These are phyloP conservation scores for Podila clonocystis DNA, from an alignment of 192 early-diverging fungal species.

Conservation along the genomic window DNA sequence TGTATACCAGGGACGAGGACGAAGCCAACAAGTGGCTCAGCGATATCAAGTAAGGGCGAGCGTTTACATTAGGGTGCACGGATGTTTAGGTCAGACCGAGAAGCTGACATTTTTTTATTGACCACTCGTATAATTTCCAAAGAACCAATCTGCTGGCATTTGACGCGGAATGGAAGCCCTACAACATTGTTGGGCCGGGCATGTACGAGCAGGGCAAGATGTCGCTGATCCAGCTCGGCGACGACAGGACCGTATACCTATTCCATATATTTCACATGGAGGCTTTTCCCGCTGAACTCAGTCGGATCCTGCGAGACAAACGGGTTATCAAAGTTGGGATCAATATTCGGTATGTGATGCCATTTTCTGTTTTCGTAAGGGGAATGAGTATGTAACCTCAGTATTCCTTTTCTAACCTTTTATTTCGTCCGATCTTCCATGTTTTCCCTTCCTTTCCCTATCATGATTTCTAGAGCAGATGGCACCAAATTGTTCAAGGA, in stretches of 20 bases:
- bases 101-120: no score
- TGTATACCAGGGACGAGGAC: conserved; percentile 34
- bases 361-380: not conserved
- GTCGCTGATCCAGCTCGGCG: conserved; percentile 37
- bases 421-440: not conserved
- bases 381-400: no score
- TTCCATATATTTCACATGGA: conserved; percentile 46
- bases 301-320: conserved; percentile 22
- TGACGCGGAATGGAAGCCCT: conserved; percentile 42
- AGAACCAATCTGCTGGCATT: conserved; percentile 40
- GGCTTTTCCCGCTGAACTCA: conserved; percentile 22
- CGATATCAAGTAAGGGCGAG: conserved; percentile 10
- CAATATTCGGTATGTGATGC: conserved; percentile 33
- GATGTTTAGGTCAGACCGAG: no score
- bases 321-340: conserved; percentile 39
- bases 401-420: not conserved
- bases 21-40: conserved; percentile 33
- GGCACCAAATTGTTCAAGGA: conserved; percentile 45
- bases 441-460: not conserved
- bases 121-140: not conserved
- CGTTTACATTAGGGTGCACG: no score
- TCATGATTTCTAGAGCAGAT: conserved; percentile 12
- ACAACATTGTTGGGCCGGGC: not conserved
- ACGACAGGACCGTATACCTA: conserved; percentile 33
- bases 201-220: conserved; percentile 20